Evolutionary conservation across 345 rosid genomes (phyloP).

Genomic region (Punica granatum): DNA sequence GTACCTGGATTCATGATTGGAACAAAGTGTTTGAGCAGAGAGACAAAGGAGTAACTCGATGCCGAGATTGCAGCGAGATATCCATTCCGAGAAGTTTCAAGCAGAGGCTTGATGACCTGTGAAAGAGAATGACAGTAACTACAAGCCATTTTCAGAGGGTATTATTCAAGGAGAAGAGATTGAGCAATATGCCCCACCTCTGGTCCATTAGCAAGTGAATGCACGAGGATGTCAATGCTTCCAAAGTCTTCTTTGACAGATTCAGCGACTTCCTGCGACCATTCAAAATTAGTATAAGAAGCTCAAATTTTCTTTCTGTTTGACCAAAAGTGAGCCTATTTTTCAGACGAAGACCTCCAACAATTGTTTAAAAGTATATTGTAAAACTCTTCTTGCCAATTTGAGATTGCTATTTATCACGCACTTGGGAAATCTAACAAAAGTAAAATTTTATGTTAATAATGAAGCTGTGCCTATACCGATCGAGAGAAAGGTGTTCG

Average conservation of each 20-base stretch:
- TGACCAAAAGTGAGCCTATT: background rate
- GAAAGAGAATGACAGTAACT: background rate
- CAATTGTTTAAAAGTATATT: background rate
- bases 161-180: background rate
- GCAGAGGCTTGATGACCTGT: conserved; percentile 36
- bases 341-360: background rate
- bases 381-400: background rate
- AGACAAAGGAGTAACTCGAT: conserved; percentile 39
- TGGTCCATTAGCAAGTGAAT: conserved; percentile 68
- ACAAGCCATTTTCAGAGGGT: background rate
- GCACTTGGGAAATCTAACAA: background rate
- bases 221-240: conserved; percentile 57
- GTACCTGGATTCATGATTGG: conserved; percentile 48
- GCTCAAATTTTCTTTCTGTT: background rate
- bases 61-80: conserved; percentile 47
- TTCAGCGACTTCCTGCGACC: conserved; percentile 46
- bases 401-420: background rate
- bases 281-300: background rate
- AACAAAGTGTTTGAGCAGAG: conserved; percentile 35
- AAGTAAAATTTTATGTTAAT: background rate
- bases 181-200: conserved; percentile 30
- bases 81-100: conserved; percentile 43
- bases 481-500: background rate
- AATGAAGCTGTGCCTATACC: background rate
- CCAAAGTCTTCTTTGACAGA: conserved; percentile 62